phyloP scores from a whole-genome alignment of 768 basidiomycete species.

The Favolaschia claudopus region DNA sequence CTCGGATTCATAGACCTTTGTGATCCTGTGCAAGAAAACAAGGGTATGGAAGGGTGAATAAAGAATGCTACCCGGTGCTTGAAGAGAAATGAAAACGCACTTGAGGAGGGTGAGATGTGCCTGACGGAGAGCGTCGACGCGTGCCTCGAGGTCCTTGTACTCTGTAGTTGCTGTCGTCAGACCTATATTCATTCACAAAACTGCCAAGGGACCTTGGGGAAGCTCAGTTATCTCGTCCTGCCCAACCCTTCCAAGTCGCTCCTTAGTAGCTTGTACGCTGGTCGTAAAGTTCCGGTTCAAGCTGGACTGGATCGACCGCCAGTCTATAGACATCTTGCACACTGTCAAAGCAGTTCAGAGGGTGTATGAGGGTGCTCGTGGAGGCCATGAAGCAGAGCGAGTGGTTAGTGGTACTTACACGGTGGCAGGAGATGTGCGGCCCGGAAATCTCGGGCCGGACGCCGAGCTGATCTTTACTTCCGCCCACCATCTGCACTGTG shows the following conservation, averaged over 20 bases:
- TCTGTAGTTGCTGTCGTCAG: constrained; percentile 55
- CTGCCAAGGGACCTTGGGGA: constrained; percentile 69
- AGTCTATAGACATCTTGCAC: no score
- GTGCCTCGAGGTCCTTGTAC: constrained; percentile 94
- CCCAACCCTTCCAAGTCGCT: constrained; percentile 89
- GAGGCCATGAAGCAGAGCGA: no score
- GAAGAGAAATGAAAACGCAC: constrained; percentile 50
- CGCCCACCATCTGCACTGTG: no score
- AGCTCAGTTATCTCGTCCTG: constrained; percentile 95
- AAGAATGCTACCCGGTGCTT: no score
- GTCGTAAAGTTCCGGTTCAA: constrained; percentile 80
- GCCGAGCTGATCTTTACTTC: no score
- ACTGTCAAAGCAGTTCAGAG: no score
- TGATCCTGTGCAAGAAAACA: constrained; percentile 73
- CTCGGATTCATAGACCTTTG: constrained; percentile 89
- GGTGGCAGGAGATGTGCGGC: no score
- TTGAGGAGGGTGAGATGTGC: constrained; percentile 83
- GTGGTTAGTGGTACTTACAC: no score
- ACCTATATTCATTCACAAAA: not conserved
- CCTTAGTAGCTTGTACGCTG: constrained; percentile 87
- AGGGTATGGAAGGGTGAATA: not conserved
- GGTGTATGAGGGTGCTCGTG: no score
- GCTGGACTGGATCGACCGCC: constrained; percentile 73
- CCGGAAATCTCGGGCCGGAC: no score
- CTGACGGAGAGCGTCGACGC: constrained; percentile 89